Percentiles rank a stretch among this genome's conserved stretches.
phyloP scores from a whole-genome alignment of 805 yeast genomes.

The Saturnispora saitoi region DNA sequence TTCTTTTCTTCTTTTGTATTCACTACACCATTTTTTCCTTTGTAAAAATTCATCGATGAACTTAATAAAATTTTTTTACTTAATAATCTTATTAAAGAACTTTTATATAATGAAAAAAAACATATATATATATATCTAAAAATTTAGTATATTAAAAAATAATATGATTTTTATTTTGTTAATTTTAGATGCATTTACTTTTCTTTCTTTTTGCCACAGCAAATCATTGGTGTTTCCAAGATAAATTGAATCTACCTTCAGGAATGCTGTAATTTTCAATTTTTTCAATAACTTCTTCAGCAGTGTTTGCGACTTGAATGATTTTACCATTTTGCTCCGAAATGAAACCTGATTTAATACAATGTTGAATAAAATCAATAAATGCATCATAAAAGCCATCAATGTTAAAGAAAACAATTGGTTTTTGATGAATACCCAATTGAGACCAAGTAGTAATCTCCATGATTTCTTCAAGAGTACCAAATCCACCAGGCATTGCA shows the following conservation, averaged over 20 bases:
- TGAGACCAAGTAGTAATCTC: conserved; percentile 90
- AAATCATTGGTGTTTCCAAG: conserved; percentile 45
- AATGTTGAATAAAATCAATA: conserved; percentile 48
- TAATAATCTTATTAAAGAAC: no score
- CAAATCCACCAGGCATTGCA: conserved; percentile 89
- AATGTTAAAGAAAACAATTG: conserved; percentile 68
- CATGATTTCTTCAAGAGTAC: conserved; percentile 82
- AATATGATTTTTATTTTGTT: neutral
- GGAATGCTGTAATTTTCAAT: conserved; percentile 58
- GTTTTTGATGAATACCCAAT: conserved; percentile 76
- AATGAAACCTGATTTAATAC: conserved; percentile 61
- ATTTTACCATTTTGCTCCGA: conserved; percentile 58
- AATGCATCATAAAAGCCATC: conserved; percentile 75
- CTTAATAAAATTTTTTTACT: no score
- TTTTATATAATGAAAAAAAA: no score
- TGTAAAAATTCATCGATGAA: neutral
- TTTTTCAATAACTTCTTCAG: conserved; percentile 57
- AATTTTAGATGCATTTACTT: neutral
- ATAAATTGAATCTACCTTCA: conserved; percentile 63
- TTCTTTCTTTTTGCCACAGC: neutral
- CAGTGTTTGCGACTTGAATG: conserved; percentile 56
- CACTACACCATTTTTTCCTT: neutral
- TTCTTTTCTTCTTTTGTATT: neutral
- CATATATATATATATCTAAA: no score
- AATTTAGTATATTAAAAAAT: no score